Evolutionary conservation across 1,284 basidiomycete species (phyloP), one percentile per base, ranked within the genome.

Genomic region (Porogramme epimiltina): DNA sequence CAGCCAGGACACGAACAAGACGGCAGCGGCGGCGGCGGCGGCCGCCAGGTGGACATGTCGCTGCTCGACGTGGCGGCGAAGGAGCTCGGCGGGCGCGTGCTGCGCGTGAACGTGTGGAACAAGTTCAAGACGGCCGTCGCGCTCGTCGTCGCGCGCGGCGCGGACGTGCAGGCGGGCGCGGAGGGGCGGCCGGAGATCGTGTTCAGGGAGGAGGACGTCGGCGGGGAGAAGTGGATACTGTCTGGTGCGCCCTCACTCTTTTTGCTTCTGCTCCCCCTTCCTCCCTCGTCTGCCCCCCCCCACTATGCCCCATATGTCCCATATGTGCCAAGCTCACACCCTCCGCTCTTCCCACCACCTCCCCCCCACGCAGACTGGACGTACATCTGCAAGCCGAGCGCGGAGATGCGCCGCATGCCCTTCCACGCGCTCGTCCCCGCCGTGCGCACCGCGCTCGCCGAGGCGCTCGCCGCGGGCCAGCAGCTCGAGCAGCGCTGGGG

Each of bases 401-500:
- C 72, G 8, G 65, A 69, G 34, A 48, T 78, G 1, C 75, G 76
- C 56, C 66, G 66, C 9, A 75, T 77, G 75, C 72, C 77, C 2
- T 77, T 74, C 54, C 52, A 68, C 3, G 60, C 69, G 13, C 64
- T 80, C 41, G 67, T 80, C 25, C 59, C 59, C 20, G 3, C 23
- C 20, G 42, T 64, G 3, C 60, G 62, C 4, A 23, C 43, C 3
- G 47, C 52, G 3, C 47, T 64, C 19, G 24, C 22, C 20, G 28
- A 41, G 11, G 42, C 49, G 11, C 26, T 28, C 15, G 26, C 41
- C 23, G 40, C 38, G 5, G 54, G 54, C 26, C 34, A 22, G n/a
- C 38, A 42, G 13, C 49, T 59, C 22, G 57, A 59, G 42, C 19
- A n/a, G 19, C 22, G 42, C n/a, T 56, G 55, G 55, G 34, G 28